phyloP scores from a whole-genome alignment of 768 basidiomycete genomes.

The Boletus barrowsii region DNA sequence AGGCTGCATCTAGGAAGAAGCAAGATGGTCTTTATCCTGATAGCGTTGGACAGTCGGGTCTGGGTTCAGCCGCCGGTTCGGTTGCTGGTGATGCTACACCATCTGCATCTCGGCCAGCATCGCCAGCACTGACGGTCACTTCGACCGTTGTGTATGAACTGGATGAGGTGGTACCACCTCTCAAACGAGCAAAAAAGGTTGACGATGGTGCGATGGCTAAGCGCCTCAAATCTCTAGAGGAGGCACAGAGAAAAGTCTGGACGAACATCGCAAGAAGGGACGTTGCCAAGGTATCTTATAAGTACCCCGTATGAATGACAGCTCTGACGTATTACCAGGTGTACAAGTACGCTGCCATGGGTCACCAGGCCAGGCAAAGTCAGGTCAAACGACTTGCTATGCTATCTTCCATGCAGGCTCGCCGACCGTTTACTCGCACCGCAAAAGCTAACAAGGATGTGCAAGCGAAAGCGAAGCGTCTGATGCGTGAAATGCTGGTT shows the following conservation, averaged over 20 bases:
- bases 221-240: constrained; percentile 74
- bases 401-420: constrained; percentile 72
- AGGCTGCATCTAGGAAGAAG: constrained; percentile 55
- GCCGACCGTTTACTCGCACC: constrained; percentile 69
- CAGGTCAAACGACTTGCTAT: constrained; percentile 77
- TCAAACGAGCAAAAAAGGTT: constrained; percentile 74
- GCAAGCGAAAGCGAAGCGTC: constrained; percentile 79
- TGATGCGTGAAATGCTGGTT: constrained; percentile 94
- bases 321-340: constrained; percentile 46
- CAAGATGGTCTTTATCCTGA: constrained; percentile 49
- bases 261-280: constrained; percentile 82
- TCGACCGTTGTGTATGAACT: constrained; percentile 69
- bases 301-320: neutral
- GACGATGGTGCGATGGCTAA: constrained; percentile 72
- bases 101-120: constrained; percentile 63
- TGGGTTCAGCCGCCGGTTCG: constrained; percentile 47
- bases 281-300: constrained; percentile 63
- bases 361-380: constrained; percentile 61
- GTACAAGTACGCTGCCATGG: constrained; percentile 70
- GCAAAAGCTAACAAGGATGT: constrained; percentile 78
- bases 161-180: constrained; percentile 63
- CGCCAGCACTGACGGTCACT: constrained; percentile 53
- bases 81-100: constrained; percentile 72
- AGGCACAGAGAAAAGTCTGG: constrained; percentile 87
- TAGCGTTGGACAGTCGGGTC: constrained; percentile 44